A percentile compares a stretch with the other conserved stretches of the same genome.
phyloP scores from a whole-genome alignment of 2,329 filamentous ascomycete species.

The Exophiala xenobiotica region DNA sequence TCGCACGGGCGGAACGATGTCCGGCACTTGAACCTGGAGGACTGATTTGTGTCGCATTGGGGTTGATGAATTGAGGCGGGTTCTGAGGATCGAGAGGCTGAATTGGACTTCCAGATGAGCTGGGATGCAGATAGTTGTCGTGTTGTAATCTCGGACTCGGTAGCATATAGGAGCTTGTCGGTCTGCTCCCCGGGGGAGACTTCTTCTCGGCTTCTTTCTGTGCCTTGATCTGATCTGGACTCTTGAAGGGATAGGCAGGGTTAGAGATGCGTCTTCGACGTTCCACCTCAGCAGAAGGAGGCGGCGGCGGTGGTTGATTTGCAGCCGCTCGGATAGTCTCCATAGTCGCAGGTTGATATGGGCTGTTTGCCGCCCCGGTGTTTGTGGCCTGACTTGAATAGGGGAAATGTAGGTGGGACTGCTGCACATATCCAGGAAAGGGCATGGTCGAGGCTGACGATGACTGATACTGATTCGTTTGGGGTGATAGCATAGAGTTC shows the following conservation, averaged over 20 bases:
- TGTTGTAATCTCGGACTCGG: conserved; percentile 26
- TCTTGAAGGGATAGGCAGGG: conserved; percentile 32
- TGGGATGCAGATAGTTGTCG: conserved; percentile 18
- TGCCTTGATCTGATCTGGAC: conserved; percentile 31
- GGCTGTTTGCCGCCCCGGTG: conserved; percentile 2
- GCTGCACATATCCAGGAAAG: conserved; percentile 23
- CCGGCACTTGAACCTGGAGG: conserved; percentile 25
- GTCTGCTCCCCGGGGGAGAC: conserved; percentile 28
- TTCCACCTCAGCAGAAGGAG: conserved; percentile 29
- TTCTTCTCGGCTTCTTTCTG: conserved; percentile 30
- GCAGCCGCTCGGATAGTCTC: conserved; percentile 27
- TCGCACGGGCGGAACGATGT: conserved; percentile 24
- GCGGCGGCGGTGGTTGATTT: conserved; percentile 27
- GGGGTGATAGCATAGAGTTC: conserved; percentile 17
- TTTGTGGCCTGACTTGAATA: conserved; percentile 6
- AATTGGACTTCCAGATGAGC: conserved; percentile 15
- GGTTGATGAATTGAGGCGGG: conserved; percentile 31
- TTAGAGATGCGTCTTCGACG: conserved; percentile 30
- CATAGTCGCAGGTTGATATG: conserved; percentile 19
- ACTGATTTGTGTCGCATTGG: conserved; percentile 31
- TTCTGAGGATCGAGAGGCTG: conserved; percentile 26
- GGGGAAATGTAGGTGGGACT: conserved; percentile 23
- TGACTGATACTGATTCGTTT: conserved; percentile 12
- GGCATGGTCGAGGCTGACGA: conserved; percentile 1
- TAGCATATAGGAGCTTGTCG: conserved; percentile 29